Evolutionary conservation across 768 basidiomycete genomes (phyloP), one percentile per base, ranked within the genome.

Genomic region (Pulveroboletus sp.): DNA sequence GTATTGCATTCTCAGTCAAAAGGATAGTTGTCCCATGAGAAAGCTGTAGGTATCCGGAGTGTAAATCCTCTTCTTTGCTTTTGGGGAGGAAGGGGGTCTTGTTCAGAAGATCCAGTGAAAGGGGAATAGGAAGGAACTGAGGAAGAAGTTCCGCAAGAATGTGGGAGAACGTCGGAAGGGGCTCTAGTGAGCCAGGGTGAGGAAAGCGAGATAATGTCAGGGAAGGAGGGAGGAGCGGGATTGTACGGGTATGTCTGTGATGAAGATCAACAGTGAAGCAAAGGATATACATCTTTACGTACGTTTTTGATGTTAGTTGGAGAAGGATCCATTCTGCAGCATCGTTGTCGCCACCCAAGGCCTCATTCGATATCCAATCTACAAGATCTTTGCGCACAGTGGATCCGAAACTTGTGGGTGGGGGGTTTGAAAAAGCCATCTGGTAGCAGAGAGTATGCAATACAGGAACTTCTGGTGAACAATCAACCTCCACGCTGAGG

Each of bases 241-340:
- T 79, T 6, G 73, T 72, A 34, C 85, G 79, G 24, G 82, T 82
- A 70, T 87, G 80, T 21, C 90, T 92, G 51, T 34, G 17, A 23
- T 8, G 40, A 40, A 23, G 10, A 42, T 59, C 21, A 51, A 16
- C 39, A 23, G 27, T 19, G 33, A 47, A 38, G 39, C 7, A 40
- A 36, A 10, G 23, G 6, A 41, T 34, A n/a, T 9, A 6, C 41
- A 5, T 29, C 13, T 40, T 8, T 24, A 71, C 86, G 55, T 60
- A 91, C 90, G 85, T 79, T 68, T 76, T 75, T 24, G 83, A 74
- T 14, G 85, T 72, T 38, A 74, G 60, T 36, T 76, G 70, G 23
- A 91, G 70, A 5, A 92, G 70, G 7, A 87, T 72, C 85, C 85
- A 90, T 66, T 90, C 84, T 20, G 89, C 87, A 2, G 83, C 82